Evolutionary conservation across 768 basidiomycete genomes (phyloP).

Genomic region (Termitomyces titanicus): DNA sequence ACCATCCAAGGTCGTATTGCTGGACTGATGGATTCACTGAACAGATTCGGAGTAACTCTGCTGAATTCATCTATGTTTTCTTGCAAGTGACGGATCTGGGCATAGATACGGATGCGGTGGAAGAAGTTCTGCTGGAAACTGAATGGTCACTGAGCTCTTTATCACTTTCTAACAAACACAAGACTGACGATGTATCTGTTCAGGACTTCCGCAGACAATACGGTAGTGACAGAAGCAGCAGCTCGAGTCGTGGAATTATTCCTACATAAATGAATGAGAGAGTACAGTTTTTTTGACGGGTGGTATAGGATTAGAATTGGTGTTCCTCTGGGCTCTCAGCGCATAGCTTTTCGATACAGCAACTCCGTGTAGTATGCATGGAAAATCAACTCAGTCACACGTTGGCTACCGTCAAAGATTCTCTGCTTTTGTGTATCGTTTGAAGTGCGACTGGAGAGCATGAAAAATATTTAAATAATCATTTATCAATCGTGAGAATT

Average conservation of each 20-base stretch:
- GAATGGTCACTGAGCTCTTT: slow-evolving; percentile 56
- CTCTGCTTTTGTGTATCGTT: no score
- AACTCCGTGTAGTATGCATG: no score
- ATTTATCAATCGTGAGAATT: slow-evolving; percentile 13
- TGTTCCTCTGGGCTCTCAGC: background rate
- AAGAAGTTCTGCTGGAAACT: slow-evolving; percentile 73
- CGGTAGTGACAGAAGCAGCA: slow-evolving; percentile 35
- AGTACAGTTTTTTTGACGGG: background rate
- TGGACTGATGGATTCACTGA: background rate
- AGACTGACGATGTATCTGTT: background rate
- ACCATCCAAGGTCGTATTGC: background rate
- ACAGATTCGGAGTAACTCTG: slow-evolving; percentile 76
- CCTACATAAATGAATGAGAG: background rate
- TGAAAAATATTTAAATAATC: no score
- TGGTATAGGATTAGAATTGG: no score
- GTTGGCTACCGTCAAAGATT: no score
- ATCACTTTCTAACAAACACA: background rate
- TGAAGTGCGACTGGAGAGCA: no score
- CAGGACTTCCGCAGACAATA: slow-evolving; percentile 48
- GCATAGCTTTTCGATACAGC: no score
- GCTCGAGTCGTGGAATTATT: slow-evolving; percentile 38
- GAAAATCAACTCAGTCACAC: no score
- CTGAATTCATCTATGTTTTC: slow-evolving; percentile 78
- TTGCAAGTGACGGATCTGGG: slow-evolving; percentile 69
- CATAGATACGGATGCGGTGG: slow-evolving; percentile 60